Base-by-base conservation (phyloP, 768 basidiomycete species). In the Sporobolomyces pararoseus region DNA sequence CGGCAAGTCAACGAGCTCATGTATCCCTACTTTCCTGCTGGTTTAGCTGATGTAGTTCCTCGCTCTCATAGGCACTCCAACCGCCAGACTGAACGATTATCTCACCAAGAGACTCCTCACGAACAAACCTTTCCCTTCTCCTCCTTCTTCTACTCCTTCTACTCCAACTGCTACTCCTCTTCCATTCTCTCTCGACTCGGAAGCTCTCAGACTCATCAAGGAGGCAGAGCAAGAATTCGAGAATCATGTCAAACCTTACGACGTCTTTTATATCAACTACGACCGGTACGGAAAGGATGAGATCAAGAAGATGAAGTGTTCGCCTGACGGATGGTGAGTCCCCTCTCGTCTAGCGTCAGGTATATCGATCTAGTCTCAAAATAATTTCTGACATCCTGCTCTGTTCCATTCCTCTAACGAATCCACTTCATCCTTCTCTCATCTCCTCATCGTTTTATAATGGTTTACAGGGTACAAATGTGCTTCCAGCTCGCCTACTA, bases 401-500 rank as follows among this genome's bases (percentile, higher is more conserved):
- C n/a, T n/a, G n/a, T n/a, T n/a, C n/a, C n/a, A n/a, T n/a, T n/a
- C n/a, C n/a, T n/a, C n/a, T n/a, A n/a, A n/a, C n/a, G n/a, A n/a
- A n/a, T n/a, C n/a, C n/a, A n/a, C n/a, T n/a, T n/a, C n/a, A n/a
- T n/a, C n/a, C n/a, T n/a, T n/a, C 39, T 42, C 17, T 42, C 9
- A 42, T 42, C 39, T 9, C 39, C 39, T 42, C 10, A 42, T 42
- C 39, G 39, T 9, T 9, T 42, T 42, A 9, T 9, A 9, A 9
- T 9, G 39, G 10, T 9, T 42, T 17, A 42, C 58, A 72, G 71
- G 71, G 89, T 84, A 21, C 95, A 98, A 80, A 84, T 97, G 65
- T 86, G 93, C 75, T 96, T 93, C 81, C 95, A 98, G 80, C 87
- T 98, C 60, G 94, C 93, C 21, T 96, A 90, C 83, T 86, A 88